Evolutionary conservation across 2,329 filamentous ascomycete species (phyloP), one percentile per base, ranked within the genome.

Genomic region (Dactylellina leptospora): DNA sequence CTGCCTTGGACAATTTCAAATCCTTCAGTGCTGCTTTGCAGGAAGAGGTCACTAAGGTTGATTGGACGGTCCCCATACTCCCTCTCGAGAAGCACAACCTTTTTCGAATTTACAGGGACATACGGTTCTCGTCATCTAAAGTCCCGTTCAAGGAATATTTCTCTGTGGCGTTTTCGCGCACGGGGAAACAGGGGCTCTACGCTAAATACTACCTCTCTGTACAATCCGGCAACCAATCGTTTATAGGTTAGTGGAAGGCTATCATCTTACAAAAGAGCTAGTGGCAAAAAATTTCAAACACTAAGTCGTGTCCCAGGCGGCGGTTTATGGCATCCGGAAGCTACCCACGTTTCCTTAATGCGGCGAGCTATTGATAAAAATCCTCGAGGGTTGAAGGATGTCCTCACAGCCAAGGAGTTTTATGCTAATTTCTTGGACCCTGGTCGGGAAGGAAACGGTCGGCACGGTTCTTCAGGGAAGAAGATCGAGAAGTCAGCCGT

Each of bases 201-300:
- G 92, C 92, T 4, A 89, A 87, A 78, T 96, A 96, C 81, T 96
- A 96, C 80, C 81, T 96, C 18, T 92, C 96, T 79, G 85, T 91
- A 74, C 86, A 93, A 78, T 91, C 92, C 9, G 82, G 82, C 22
- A 83, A 82, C 1, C 82, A 84, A 54, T 89, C 87, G 78, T 90
- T 93, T 76, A 82, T 96, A 42, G 92, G 87, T 88, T 81, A 13
- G 42, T 33, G 10, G 6, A 22, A 25, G 4, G 6, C 10, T 36
- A n/a, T 13, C 23, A n/a, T n/a, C n/a, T n/a, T n/a, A n/a, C n/a
- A n/a, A n/a, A n/a, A n/a, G n/a, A n/a, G n/a, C n/a, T n/a, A n/a
- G n/a, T n/a, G n/a, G n/a, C n/a, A n/a, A n/a, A n/a, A n/a, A n/a
- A n/a, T n/a, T n/a, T n/a, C n/a, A n/a, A n/a, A 51, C 23, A 36